Percentiles rank a stretch among this genome's conserved stretches.
Evolutionary conservation across 371 early-diverging fungal species (phyloP).

Genomic region (Mortierella sp.): DNA sequence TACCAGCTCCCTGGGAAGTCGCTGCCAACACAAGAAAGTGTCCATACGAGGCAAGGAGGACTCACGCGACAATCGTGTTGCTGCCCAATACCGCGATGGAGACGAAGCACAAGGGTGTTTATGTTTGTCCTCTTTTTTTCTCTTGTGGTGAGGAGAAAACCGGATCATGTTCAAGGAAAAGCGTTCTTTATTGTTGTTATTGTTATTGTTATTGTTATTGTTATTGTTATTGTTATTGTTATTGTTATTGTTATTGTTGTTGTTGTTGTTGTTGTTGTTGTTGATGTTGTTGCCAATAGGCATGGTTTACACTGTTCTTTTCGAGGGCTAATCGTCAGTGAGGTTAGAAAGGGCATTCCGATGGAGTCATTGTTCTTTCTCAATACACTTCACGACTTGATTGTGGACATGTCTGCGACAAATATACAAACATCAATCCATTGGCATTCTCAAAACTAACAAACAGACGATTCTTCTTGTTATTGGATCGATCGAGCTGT

Average conservation of each 20-base stretch:
- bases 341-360: constrained; percentile 6
- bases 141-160: no score
- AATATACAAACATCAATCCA: no score
- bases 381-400: no score
- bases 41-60: neutral
- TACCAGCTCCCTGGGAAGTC: constrained; percentile 1
- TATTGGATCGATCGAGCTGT: neutral
- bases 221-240: no score
- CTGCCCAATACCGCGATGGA: neutral
- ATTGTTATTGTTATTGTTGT: neutral
- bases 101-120: neutral
- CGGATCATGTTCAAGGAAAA: no score
- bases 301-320: no score
- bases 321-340: neutral
- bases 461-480: neutral
- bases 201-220: no score
- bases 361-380: neutral
- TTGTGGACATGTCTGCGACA: no score
- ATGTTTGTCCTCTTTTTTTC: no score
- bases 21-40: neutral
- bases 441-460: no score
- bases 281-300: neutral
- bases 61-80: neutral
- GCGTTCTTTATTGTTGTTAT: no score
- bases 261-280: neutral